Conservation (phyloP, 2,329 filamentous ascomycete species). For the Camillea tinctor region DNA sequence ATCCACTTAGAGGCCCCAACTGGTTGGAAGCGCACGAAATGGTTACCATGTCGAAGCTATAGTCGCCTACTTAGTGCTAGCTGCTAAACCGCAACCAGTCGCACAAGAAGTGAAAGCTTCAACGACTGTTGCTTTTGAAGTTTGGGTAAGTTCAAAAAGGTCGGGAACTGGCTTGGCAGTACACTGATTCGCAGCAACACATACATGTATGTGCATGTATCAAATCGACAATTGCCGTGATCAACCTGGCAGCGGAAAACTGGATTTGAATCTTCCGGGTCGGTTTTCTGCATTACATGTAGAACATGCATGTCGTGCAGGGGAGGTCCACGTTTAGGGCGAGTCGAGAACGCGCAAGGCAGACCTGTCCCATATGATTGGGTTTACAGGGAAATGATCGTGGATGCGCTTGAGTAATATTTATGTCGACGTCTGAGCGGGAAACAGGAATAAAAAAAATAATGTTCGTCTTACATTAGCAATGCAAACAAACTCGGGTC, state of each 20-base stretch:
- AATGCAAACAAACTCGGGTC: background rate
- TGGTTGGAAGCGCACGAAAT: conserved; percentile 9
- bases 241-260: conserved; percentile 14
- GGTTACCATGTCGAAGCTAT: conserved; percentile 11
- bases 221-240: conserved; percentile 16
- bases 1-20: conserved; percentile 16
- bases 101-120: conserved; percentile 11
- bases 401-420: background rate
- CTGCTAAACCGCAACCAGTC: conserved; percentile 6
- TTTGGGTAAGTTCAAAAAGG: too few relatives aligned
- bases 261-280: conserved; percentile 19
- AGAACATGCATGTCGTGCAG: conserved; percentile 27
- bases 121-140: conserved; percentile 7
- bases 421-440: background rate
- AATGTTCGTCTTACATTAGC: background rate
- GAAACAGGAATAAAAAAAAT: background rate
- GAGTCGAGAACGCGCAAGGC: conserved; percentile 21
- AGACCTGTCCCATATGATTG: conserved; percentile 17
- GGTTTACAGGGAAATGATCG: conserved; percentile 13
- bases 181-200: conserved; percentile 6
- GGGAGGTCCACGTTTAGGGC: conserved; percentile 23
- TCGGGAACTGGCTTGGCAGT: conserved; percentile 4
- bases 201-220: conserved; percentile 10
- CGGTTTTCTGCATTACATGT: conserved; percentile 18
- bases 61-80: conserved; percentile 12